These are phyloP conservation scores for Trametes punicea DNA, from an alignment of 768 basidiomycete species.

Conservation along the genomic window DNA sequence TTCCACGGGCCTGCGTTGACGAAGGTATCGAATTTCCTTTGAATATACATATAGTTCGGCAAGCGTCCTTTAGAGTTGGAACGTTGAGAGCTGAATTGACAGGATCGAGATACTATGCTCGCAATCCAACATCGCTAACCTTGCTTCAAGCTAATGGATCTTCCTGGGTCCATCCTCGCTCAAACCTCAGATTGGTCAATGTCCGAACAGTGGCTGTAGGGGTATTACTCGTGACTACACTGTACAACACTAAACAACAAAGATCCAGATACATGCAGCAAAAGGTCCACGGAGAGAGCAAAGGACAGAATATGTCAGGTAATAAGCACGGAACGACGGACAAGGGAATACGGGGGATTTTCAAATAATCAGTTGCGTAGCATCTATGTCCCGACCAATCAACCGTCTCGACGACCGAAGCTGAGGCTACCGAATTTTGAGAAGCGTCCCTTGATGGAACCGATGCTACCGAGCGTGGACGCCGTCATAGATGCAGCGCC, in stretches of 20 bases:
- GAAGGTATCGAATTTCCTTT: no score
- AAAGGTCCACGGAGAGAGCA: slow-evolving; percentile 5
- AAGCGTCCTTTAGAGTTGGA: background rate
- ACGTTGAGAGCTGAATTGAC: background rate
- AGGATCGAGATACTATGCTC: background rate
- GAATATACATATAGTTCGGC: no score
- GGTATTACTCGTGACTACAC: slow-evolving; percentile 17
- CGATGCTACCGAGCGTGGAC: slow-evolving; percentile 64
- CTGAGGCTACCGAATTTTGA: slow-evolving; percentile 74
- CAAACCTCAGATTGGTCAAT: background rate
- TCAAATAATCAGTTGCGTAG: background rate
- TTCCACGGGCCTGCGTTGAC: no score
- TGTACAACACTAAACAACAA: slow-evolving; percentile 22
- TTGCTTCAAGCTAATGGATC: background rate
- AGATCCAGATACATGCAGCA: slow-evolving; percentile 24
- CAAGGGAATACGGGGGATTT: background rate
- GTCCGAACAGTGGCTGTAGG: slow-evolving; percentile 11
- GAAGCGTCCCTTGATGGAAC: slow-evolving; percentile 69
- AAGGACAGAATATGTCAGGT: slow-evolving; percentile 12
- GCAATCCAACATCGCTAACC: background rate
- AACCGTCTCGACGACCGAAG: slow-evolving; percentile 47
- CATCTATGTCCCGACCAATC: background rate
- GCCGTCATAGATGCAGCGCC: slow-evolving; percentile 53
- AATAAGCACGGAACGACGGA: background rate
- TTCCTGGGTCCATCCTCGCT: background rate